Base-by-base conservation (phyloP, 2,329 filamentous ascomycete species). In the Myrmaecium sp. region DNA sequence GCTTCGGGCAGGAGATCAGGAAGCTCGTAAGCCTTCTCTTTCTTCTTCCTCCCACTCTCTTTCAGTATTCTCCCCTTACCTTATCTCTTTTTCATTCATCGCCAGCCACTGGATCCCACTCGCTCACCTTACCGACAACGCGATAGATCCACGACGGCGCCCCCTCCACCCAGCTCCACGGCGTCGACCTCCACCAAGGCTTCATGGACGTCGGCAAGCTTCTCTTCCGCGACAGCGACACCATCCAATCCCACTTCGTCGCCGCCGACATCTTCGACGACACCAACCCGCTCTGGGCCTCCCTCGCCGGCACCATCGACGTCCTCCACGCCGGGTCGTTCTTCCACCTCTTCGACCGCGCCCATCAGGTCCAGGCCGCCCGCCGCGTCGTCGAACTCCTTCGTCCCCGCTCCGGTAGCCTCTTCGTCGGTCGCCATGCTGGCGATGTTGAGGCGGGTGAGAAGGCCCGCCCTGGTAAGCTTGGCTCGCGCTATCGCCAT, bases 181-280 rank as follows among this genome's bases (percentile, higher is more conserved):
- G 55, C 14, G 41, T 43, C 9, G 57, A 62, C 30, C 35, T 60
- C 11, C 36, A 42, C 16, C 13, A 35, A 2, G 37, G 41, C 7
- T 66, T 70, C 35, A 54, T 70, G 27, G 55, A 66, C 7, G 44
- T 66, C n/a, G 68, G 68, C 15, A 70, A 47, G 31, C 32, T 41
- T 26, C 37, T 50, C 12, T 51, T 50, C 30, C 21, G 26, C 5
- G 47, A 51, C 28, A 31, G 30, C 14, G 40, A 49, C n/a, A 52
- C 30, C 17, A 46, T 69, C 4, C 49, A 50, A 12, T 54, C 55
- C 2, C 52, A 50, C 2, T 68, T 71, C 33, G 45, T 71, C 16
- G 39, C 54, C 3, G 66, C 62, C 12, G 60, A 70, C 32, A 45
- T 69, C 32, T 42, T 66, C 17, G 42, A 44, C 22, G 42, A 44